Evolutionary conservation across 164 flowering plant species (phyloP).

Genomic region (grape (Vitis vinifera)): ASM3070453v1 NC_081817.1:4826001-4826500

Average conservation of each 20-base stretch:
- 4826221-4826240: too few relatives aligned
- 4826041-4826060: slow-evolving; percentile 50
- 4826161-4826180: slow-evolving; percentile 50
- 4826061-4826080: slow-evolving; percentile 22
- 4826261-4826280: too few relatives aligned
- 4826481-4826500: too few relatives aligned
- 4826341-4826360: slow-evolving; percentile 54
- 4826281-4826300: slow-evolving; percentile 38
- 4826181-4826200: slow-evolving; percentile 23
- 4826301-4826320: slow-evolving; percentile 40
- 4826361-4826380: slow-evolving; percentile 4
- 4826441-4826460: too few relatives aligned
- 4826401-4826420: too few relatives aligned
- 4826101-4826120: slow-evolving; percentile 49
- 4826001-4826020: slow-evolving; percentile 41
- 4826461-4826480: too few relatives aligned
- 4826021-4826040: slow-evolving; percentile 63
- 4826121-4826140: slow-evolving; percentile 32
- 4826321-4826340: slow-evolving; percentile 65
- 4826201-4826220: background rate
- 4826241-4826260: too few relatives aligned
- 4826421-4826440: too few relatives aligned
- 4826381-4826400: background rate
- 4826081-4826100: slow-evolving; percentile 9
- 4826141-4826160: slow-evolving; percentile 45